Base-by-base conservation (phyloP, 2,329 filamentous ascomycete species). In the Pseudocercospora vitis region DNA sequence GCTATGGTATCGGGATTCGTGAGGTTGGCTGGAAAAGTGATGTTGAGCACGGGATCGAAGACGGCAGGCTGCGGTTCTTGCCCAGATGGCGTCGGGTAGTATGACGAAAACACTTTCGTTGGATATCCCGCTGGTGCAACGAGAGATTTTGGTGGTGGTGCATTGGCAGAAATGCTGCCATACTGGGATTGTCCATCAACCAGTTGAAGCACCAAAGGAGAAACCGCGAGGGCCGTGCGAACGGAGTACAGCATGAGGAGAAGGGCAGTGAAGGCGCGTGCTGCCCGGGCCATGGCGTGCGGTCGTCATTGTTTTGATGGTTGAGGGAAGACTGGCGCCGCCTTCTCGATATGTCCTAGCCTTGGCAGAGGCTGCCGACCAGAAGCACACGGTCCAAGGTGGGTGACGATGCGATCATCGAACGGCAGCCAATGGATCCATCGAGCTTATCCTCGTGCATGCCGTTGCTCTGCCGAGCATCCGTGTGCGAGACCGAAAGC, bases 1-100 rank as follows among this genome's bases (percentile, higher is more conserved):
- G 80, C 80, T 31, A 83, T 76, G 0, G 72, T 77, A 24, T 75
- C 69, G 1, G 80, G 80, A 61, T 81, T 72, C 0, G 81, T 84
- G 47, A 84, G 65, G 56, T 81, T 79, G 26, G 74, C 68, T 1
- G 78, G 79, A 16, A 48, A 83, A 2, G 78, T 82, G 56, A 76
- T 72, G 57, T 82, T 78, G 42, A 82, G 65, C 23, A 82, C 68
- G 0, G 79, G 77, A 65, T 84, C 81, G 55, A 32, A 57, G 3
- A 84, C 64, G 11, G 74, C 74, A 23, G 78, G 78, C 59, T 81
- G 78, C n/a, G 78, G 78, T 63, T 81, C 71, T 56, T 72, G 68
- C n/a, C 75, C 78, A 46, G 74, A 68, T 3, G 76, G 73, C 16
- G 72, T 70, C 50, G 60, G 53, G 59, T 77, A 77, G 61, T 81